Percentiles rank a stretch among this genome's conserved stretches.
These are phyloP conservation scores for Saraca asoca DNA, from an alignment of 331 rosid species.

Conservation along the genomic window DNA sequence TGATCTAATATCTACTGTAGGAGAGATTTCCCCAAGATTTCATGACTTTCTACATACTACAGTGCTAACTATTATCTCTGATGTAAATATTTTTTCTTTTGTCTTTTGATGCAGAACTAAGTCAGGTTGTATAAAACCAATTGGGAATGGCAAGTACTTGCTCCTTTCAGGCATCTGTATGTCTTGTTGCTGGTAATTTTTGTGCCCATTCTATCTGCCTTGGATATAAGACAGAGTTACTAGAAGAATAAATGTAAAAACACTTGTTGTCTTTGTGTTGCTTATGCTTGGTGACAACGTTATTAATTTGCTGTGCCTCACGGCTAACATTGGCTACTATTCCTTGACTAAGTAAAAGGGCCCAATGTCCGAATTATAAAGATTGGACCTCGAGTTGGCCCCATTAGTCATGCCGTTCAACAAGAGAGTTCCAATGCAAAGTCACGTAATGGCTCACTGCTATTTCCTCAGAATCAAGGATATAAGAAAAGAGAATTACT, in stretches of 20 bases:
- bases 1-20: too few relatives aligned
- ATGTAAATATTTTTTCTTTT: background rate
- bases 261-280: too few relatives aligned
- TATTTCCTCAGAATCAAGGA: background rate
- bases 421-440: background rate
- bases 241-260: too few relatives aligned
- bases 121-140: conserved; percentile 12
- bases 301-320: background rate
- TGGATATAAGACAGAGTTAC: too few relatives aligned
- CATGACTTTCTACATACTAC: background rate
- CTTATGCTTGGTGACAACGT: too few relatives aligned
- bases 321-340: background rate
- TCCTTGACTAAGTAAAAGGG: background rate
- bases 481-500: background rate
- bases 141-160: conserved; percentile 1
- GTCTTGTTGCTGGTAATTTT: conserved; percentile 11
- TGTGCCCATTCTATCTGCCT: conserved; percentile 15
- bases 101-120: conserved; percentile 32
- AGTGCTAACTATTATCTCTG: background rate
- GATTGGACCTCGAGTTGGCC: background rate
- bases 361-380: too few relatives aligned
- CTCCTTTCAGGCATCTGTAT: conserved; percentile 21
- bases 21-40: too few relatives aligned
- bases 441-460: background rate
- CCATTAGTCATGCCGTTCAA: background rate